phyloP scores from a whole-genome alignment of 192 early-diverging fungal species.

The Backusella psychrophila region DNA sequence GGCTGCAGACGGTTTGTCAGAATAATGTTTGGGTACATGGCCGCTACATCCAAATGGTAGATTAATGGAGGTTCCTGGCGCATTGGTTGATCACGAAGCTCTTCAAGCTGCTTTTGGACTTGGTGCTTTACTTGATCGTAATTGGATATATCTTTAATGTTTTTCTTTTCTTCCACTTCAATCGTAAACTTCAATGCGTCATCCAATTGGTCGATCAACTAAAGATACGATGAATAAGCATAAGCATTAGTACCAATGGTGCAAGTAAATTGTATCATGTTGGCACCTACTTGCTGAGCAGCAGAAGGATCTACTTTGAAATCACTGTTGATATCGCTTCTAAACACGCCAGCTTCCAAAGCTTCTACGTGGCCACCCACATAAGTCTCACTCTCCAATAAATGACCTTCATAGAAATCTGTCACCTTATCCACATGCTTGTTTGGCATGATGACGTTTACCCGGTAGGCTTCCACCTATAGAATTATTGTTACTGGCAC shows the following conservation, averaged over 20 bases:
- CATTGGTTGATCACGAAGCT: conserved; percentile 79
- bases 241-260: not conserved
- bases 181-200: conserved; percentile 89
- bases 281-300: conserved; percentile 57
- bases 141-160: conserved; percentile 78
- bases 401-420: conserved; percentile 84
- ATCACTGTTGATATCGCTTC: conserved; percentile 86
- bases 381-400: conserved; percentile 94
- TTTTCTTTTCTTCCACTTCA: conserved; percentile 73
- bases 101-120: conserved; percentile 64
- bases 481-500: not conserved
- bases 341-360: conserved; percentile 96
- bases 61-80: conserved; percentile 81
- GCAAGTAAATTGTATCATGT: not conserved
- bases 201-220: conserved; percentile 91
- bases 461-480: conserved; percentile 85
- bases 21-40: conserved; percentile 99
- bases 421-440: conserved; percentile 84
- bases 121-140: conserved; percentile 79
- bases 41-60: conserved; percentile 99
- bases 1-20: conserved; percentile 97
- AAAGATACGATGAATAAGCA: not conserved
- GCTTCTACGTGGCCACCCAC: conserved; percentile 99
- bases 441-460: conserved; percentile 94
- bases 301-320: conserved; percentile 78